A percentile compares a stretch with the other conserved stretches of the same genome.
Evolutionary conservation across 805 yeast species (phyloP).

Genomic region (Candida lessepsii): DNA sequence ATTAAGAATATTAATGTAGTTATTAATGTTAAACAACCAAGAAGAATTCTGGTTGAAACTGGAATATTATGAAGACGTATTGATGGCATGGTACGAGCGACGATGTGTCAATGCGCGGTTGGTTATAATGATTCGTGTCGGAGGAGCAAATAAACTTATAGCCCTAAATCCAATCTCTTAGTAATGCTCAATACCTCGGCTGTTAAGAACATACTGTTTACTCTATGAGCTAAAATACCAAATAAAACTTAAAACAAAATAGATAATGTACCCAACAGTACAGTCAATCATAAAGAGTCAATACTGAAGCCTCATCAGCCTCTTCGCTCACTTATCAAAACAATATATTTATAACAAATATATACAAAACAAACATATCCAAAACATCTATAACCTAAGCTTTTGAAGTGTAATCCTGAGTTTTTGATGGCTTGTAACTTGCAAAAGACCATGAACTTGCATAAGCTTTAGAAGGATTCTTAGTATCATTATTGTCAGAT

Average conservation of each 20-base stretch:
- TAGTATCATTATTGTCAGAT: constrained; percentile 77
- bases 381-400: constrained; percentile 25
- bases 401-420: constrained; percentile 58
- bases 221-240: too few relatives aligned
- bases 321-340: not conserved
- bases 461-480: constrained; percentile 46
- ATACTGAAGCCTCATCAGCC: too few relatives aligned
- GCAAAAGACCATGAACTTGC: constrained; percentile 34
- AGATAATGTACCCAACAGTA: too few relatives aligned
- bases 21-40: constrained; percentile 37
- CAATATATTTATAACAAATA: constrained; percentile 5
- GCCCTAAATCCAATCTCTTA: too few relatives aligned
- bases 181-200: too few relatives aligned
- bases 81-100: constrained; percentile 4
- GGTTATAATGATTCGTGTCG: too few relatives aligned
- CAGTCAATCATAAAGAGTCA: too few relatives aligned
- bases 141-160: too few relatives aligned
- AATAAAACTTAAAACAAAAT: too few relatives aligned
- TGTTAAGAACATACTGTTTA: too few relatives aligned
- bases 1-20: constrained; percentile 24
- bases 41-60: constrained; percentile 45
- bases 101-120: not conserved
- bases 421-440: constrained; percentile 48
- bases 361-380: constrained; percentile 10
- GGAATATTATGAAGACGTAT: constrained; percentile 33